These are phyloP conservation scores for Arthrobotrys iridis DNA, from an alignment of 2,329 filamentous ascomycete genomes.

Conservation along the genomic window DNA sequence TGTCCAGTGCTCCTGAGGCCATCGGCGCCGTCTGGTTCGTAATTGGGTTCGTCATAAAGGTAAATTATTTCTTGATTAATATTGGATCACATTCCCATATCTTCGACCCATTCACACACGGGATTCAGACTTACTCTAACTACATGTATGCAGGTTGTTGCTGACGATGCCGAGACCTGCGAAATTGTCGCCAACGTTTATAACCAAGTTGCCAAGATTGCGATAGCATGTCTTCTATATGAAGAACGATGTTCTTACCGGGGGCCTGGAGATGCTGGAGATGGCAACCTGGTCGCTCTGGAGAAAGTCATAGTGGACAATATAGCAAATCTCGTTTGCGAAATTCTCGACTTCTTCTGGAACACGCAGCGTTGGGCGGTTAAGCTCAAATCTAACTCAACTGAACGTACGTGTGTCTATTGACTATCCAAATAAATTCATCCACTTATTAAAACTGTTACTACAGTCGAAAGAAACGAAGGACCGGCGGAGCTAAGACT, in stretches of 20 bases:
- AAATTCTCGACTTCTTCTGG: conserved; percentile 38
- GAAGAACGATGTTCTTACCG: conserved; percentile 5
- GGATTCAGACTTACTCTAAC: too few species aligned
- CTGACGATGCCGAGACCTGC: conserved; percentile 22
- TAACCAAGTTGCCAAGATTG: conserved; percentile 10
- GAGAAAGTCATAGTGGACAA: conserved; percentile 7
- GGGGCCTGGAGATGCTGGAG: not conserved
- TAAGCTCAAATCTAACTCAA: not conserved
- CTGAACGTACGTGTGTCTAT: not conserved
- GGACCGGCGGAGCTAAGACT: not conserved
- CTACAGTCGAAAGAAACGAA: not conserved
- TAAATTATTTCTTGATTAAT: not conserved
- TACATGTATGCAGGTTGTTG: conserved; percentile 8
- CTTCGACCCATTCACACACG: too few species aligned
- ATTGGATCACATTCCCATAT: not conserved
- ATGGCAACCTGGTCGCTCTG: conserved; percentile 3
- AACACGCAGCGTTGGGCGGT: conserved; percentile 4
- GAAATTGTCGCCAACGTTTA: conserved; percentile 7
- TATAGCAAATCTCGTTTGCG: not conserved
- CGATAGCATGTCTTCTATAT: conserved; percentile 20
- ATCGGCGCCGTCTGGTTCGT: conserved; percentile 27
- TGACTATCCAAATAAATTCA: not conserved
- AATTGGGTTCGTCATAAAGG: conserved; percentile 24
- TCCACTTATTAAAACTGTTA: not conserved
- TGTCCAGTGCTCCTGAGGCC: conserved; percentile 3